Conservation (phyloP, 176 grass and related monocot species). For the Otatea glauca region DNA sequence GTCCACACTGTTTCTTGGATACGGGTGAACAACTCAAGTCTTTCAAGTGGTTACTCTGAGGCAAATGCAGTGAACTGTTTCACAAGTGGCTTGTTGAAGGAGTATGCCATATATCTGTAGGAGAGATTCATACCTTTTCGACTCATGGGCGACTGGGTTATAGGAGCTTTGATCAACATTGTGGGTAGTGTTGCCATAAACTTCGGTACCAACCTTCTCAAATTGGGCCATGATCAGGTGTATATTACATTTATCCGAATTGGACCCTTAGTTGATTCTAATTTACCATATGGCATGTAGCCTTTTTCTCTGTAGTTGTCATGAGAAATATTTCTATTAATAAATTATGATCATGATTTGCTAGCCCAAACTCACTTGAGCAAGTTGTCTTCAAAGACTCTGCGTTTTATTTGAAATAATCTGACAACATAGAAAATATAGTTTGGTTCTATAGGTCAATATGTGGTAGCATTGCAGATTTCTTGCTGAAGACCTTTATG, state of each 20-base stretch:
- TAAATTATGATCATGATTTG: constrained; percentile 14
- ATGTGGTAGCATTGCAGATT: constrained; percentile 10
- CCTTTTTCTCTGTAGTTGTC: not conserved
- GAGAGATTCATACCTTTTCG: constrained; percentile 26
- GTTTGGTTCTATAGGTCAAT: not conserved
- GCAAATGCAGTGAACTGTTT: constrained; percentile 33
- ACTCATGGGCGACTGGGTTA: constrained; percentile 94
- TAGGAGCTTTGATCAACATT: constrained; percentile 97
- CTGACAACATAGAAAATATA: not conserved
- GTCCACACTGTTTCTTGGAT: constrained; percentile 24
- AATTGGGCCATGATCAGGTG: constrained; percentile 99
- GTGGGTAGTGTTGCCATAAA: constrained; percentile 98
- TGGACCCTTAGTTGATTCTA: constrained; percentile 15
- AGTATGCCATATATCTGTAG: constrained; percentile 46
- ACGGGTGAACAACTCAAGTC: constrained; percentile 10
- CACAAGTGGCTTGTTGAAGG: constrained; percentile 40
- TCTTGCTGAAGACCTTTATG: not conserved
- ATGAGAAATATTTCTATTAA: constrained; percentile 3
- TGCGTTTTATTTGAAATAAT: constrained; percentile 27
- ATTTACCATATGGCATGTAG: not conserved
- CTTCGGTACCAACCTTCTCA: constrained; percentile 97
- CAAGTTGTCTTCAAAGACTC: constrained; percentile 26
- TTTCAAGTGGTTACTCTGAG: constrained; percentile 12
- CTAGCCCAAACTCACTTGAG: not conserved
- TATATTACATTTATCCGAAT: constrained; percentile 36